Base-by-base conservation (phyloP, 2,329 filamentous ascomycete genomes). In the Colletotrichum eremochloae region DNA sequence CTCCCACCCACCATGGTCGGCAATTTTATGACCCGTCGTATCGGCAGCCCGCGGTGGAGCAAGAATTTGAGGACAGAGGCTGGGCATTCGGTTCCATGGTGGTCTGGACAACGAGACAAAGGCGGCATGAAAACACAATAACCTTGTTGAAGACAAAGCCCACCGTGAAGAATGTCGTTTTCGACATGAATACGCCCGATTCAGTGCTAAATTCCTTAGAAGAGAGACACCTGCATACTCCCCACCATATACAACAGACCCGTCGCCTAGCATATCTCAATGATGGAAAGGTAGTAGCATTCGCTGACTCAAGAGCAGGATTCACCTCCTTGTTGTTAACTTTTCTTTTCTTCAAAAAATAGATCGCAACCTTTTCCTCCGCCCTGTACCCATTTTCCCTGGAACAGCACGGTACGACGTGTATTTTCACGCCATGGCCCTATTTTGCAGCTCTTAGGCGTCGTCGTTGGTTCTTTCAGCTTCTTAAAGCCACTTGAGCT, bases 401-500 rank as follows among this genome's bases (percentile, higher is more conserved):
- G 40, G 15, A 33, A 36, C 18, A 33, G 36, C n/a, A 18, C 55
- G 48, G 57, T 55, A 24, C 55, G 65, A 60, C 52, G 55, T 65
- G 60, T 42, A 40, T 61, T 31, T 42, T 40, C n/a, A 50, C 53
- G 46, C 60, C 55, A 70, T 60, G 53, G 40, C 38, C 53, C 58
- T 61, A 48, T 70, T 72, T 65, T 67, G 56, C 53, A 46, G 55
- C 58, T 50, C 7, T 18, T 46, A 48, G 70, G 52, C 46, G 69
- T 65, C 48, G 60, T 65, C 55, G 40, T 33, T 46, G 56, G 8
- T 46, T 61, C 70, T 72, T 72, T 72, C 62, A 72, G 71, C 68
- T 67, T 67, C 79, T 80, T 14, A 89, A 73, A 96, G 84, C 76
- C 96, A 96, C 80, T 93, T 95, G 90, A 95, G 86, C 85, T 98